Base-by-base conservation (phyloP, 2,329 filamentous ascomycete species). In the Aspergillus bombycis region DNA sequence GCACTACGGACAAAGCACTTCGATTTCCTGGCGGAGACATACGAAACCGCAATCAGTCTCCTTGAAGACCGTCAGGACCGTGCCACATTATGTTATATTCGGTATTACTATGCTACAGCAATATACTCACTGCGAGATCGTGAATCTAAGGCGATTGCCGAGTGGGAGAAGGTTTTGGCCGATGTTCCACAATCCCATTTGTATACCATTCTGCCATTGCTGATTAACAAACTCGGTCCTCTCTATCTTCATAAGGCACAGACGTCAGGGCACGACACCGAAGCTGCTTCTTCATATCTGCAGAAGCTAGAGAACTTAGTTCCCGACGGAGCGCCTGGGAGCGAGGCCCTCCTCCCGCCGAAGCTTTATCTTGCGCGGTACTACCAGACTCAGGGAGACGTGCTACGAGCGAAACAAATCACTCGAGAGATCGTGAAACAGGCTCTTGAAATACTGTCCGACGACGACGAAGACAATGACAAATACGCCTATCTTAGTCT, bases 381-480 rank as follows among this genome's bases (percentile, higher is more conserved):
- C 54, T 68, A 71, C 60, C 55, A 65, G 30, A 53, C 69, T 3
- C 55, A 67, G 38, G 68, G 67, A 6, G 62, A 72, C 34, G 60
- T 62, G 45, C 36, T 63, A 12, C 64, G 65, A 38, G 72, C 70
- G 1, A 69, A 65, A n/a, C 66, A 71, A 26, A 57, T 65, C 14
- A 58, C 67, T 4, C 67, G 66, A 16, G 67, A 67, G 21, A 23
- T 67, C n/a, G 61, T 75, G 32, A 70, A 71, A 54, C 46, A 71
- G 1, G 70, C 70, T 1, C 52, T 75, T 19, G 73, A 76, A 57
- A 64, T 74, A 32, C 62, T 76, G 4, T 70, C 65, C 3, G 73
- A 76, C 48, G 63, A 71, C 7, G 73, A 76, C 45, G 55, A 62
- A 12, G 64, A 64, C 19, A 76, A 74, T 56, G 73, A 75, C 54